These are phyloP conservation scores for Picochlorum sp. DNA, from an alignment of 139 green algal species.

Conservation along the genomic window DNA sequence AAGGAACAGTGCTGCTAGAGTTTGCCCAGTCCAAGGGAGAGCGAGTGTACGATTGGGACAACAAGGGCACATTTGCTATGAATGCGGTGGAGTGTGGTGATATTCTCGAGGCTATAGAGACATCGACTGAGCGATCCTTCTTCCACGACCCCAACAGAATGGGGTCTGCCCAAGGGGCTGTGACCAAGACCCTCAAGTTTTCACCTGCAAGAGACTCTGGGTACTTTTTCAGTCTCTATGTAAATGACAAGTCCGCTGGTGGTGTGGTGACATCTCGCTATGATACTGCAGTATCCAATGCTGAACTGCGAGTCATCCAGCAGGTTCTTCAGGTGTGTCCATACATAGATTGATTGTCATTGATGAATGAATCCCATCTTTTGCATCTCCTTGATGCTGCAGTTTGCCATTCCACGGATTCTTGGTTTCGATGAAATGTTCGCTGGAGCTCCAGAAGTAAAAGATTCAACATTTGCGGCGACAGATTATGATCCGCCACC, in stretches of 20 bases:
- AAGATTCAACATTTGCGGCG: neutral
- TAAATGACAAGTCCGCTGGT: slow-evolving; percentile 8
- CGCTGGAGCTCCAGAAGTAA: slow-evolving; percentile 8
- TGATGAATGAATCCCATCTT: too few relatives aligned
- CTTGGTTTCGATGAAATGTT: slow-evolving; percentile 35
- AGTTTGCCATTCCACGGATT: slow-evolving; percentile 27
- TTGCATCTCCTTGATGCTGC: neutral
- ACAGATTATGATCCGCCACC: neutral
- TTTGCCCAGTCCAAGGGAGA: slow-evolving; percentile 26
- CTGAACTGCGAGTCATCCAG: slow-evolving; percentile 21
- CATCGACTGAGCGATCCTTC: neutral
- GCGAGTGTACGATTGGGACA: slow-evolving; percentile 27
- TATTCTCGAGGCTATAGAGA: slow-evolving; percentile 17
- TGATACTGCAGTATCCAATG: slow-evolving; percentile 13
- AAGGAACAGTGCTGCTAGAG: slow-evolving; percentile 31
- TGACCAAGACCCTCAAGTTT: slow-evolving; percentile 4
- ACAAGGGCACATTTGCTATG: slow-evolving; percentile 27
- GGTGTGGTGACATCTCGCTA: neutral
- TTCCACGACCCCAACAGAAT: slow-evolving; percentile 35
- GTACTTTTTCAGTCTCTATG: slow-evolving; percentile 19
- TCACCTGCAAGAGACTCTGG: slow-evolving; percentile 10
- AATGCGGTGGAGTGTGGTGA: slow-evolving; percentile 25
- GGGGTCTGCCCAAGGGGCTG: neutral
- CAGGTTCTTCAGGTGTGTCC: slow-evolving; percentile 14
- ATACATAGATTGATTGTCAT: too few relatives aligned